Base-by-base conservation (phyloP, 2,329 filamentous ascomycete genomes). In the Phialophora expanda region DNA sequence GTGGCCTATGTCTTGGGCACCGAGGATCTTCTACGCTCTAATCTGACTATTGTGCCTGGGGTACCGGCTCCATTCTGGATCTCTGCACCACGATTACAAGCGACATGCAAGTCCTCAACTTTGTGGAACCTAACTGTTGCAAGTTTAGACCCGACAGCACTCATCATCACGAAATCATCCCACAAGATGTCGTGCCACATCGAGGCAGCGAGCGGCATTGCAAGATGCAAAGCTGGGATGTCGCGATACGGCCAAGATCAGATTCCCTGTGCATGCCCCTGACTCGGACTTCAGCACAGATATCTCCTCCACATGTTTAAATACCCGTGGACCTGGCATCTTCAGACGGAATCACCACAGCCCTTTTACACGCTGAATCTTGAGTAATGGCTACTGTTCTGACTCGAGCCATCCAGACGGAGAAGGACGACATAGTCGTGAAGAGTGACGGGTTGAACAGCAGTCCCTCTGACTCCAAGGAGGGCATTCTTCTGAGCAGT, bases 171-270 rank as follows among this genome's bases (percentile, higher is more conserved):
- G 48, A 53, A 53, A 24, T 24, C 22, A 53, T 53, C 48, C 48
- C 48, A 53, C 48, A 9, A 24, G 26, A 53, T 53, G 48, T 53
- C 48, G 48, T 53, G 48, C 48, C 26, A 17, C 48, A 12, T 6
- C 1, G 48, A 24, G 14, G 26, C 48, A 24, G 1, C 26, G 22
- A 28, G 14, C 22, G 48, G 11, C 26, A 28, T 28, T 28, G 48
- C 26, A 28, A 53, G 20, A 14, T 53, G 48, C 17, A 22, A 26
- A 26, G 48, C 20, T 12, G 14, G 22, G 20, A 53, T 53, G 48
- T 53, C 48, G 48, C 48, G 26, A 53, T 53, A 24, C 12, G 48
- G 48, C 48, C 48, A 28, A 53, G 48, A 28, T 53, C 48, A 53
- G 48, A 11, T 53, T 28, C 26, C 26, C 22, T 1, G 20, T 28